Evolutionary conservation across 164 flowering plant species (phyloP).

Genomic region (Aristolochia californica): DNA sequence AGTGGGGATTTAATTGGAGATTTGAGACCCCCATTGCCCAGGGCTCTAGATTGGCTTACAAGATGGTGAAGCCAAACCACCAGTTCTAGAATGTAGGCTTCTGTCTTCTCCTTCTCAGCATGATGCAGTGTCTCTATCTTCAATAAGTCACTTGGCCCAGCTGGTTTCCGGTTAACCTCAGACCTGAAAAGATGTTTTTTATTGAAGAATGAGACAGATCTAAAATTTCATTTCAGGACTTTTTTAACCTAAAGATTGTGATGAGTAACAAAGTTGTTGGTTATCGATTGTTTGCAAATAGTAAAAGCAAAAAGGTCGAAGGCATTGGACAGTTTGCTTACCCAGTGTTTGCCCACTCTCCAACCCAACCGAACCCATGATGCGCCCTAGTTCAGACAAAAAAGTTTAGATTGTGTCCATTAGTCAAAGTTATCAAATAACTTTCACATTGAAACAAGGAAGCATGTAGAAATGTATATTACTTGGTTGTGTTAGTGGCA

Average conservation of each 20-base stretch:
- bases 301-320: not conserved
- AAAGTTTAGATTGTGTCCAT: conserved; percentile 1
- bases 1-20: conserved; percentile 80
- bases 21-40: conserved; percentile 34
- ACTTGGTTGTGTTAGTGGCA: conserved; percentile 95
- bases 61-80: conserved; percentile 91
- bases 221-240: too few species aligned
- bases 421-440: not conserved
- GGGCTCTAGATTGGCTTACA: conserved; percentile 45
- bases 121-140: conserved; percentile 87
- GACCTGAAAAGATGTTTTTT: conserved; percentile 34
- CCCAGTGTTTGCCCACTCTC: conserved; percentile 99
- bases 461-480: conserved; percentile 10
- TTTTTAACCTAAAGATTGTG: too few species aligned
- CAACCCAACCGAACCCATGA: conserved; percentile 99
- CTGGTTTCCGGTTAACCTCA: conserved; percentile 53
- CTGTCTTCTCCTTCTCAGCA: conserved; percentile 90
- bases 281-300: not conserved
- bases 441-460: not conserved
- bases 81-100: conserved; percentile 69
- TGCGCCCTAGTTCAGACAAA: conserved; percentile 55
- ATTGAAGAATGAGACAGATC: too few species aligned
- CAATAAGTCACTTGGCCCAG: conserved; percentile 57
- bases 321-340: conserved; percentile 17
- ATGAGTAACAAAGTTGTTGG: not conserved